phyloP scores from a whole-genome alignment of 2,329 filamentous ascomycete species.

The Myriosclerotinia duriaeana region DNA sequence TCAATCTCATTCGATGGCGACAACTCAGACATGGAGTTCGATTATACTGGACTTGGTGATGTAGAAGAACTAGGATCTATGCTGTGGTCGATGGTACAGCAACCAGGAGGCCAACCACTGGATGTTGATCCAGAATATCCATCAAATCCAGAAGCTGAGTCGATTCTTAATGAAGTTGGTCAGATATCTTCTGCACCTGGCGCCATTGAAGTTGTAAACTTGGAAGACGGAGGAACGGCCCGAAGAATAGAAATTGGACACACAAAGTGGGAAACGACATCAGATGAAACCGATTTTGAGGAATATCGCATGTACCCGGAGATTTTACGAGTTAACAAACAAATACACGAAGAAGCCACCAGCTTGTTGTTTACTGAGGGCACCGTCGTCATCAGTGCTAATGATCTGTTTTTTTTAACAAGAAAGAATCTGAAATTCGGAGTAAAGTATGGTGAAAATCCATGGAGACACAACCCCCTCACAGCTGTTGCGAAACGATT shows the following conservation, averaged over 20 bases:
- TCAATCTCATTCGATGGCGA: slow-evolving; percentile 9
- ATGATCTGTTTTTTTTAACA: slow-evolving; percentile 29
- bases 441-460: slow-evolving; percentile 4
- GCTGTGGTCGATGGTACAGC: background rate
- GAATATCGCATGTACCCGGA: slow-evolving; percentile 21
- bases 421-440: slow-evolving; percentile 16
- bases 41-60: background rate
- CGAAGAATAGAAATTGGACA: background rate
- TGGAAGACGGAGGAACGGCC: slow-evolving; percentile 10
- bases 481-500: slow-evolving; percentile 10
- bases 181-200: background rate
- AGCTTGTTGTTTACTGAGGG: slow-evolving; percentile 26
- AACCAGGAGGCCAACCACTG: background rate
- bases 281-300: slow-evolving; percentile 7
- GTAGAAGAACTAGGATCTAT: background rate
- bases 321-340: slow-evolving; percentile 26
- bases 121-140: background rate
- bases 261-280: background rate
- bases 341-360: slow-evolving; percentile 29
- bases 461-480: slow-evolving; percentile 30
- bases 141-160: slow-evolving; percentile 12
- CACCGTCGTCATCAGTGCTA: slow-evolving; percentile 23
- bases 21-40: slow-evolving; percentile 10
- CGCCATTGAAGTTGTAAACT: background rate
- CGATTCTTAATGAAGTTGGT: slow-evolving; percentile 1